Percentiles rank a stretch among this genome's conserved stretches.
phyloP scores from a whole-genome alignment of 2,329 filamentous ascomycete species.

The Grosmannia penicillata region DNA sequence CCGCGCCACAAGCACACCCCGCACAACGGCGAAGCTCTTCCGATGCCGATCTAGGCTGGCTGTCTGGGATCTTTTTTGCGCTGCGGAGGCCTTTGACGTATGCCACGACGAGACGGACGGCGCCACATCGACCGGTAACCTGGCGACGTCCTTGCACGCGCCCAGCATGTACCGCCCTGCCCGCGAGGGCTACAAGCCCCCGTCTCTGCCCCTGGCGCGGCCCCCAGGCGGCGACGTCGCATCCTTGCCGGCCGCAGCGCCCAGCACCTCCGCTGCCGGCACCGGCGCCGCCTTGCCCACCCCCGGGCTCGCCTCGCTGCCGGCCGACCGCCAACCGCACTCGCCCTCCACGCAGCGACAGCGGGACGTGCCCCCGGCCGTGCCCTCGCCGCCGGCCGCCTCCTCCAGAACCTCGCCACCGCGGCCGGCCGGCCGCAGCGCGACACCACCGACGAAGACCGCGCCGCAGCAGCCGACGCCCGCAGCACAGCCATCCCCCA shows the following conservation, averaged over 20 bases:
- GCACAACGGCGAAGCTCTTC: too few species aligned
- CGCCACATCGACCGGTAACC: too few species aligned
- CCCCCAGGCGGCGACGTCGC: conserved; percentile 5
- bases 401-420: conserved; percentile 41
- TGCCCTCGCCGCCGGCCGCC: conserved; percentile 43
- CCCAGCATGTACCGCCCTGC: conserved; percentile 39
- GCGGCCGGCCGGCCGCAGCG: conserved; percentile 18
- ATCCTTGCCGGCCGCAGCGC: neutral
- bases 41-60: too few species aligned
- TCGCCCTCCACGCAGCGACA: conserved; percentile 28
- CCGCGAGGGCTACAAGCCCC: conserved; percentile 42
- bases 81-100: too few species aligned
- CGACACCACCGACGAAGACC: neutral
- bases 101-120: too few species aligned
- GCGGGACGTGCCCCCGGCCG: conserved; percentile 44
- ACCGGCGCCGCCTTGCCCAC: neutral
- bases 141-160: too few species aligned
- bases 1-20: too few species aligned
- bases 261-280: neutral
- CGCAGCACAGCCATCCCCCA: neutral
- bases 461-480: conserved; percentile 11
- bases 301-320: neutral
- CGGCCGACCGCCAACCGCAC: conserved; percentile 29
- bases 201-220: conserved; percentile 24
- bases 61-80: too few species aligned